Conservation (phyloP, 2,329 filamentous ascomycete species). For the Pyrenophora teres region DNA sequence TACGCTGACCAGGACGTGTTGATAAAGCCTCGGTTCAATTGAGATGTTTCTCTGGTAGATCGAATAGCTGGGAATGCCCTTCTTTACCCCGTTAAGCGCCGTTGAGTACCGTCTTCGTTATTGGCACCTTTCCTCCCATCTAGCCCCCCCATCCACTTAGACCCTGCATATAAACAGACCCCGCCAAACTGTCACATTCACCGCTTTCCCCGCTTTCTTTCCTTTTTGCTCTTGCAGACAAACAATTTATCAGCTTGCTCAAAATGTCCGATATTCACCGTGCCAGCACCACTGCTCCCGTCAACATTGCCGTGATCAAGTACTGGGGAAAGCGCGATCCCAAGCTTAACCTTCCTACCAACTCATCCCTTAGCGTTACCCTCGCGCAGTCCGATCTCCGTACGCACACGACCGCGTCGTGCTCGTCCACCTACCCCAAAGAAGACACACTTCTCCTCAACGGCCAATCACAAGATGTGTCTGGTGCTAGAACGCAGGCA, state of each 20-base stretch:
- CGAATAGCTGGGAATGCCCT: no score
- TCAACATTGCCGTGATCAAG: conserved; percentile 98
- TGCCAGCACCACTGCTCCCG: conserved; percentile 92
- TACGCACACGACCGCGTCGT: conserved; percentile 93
- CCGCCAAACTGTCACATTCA: conserved; percentile 22
- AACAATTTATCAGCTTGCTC: not conserved
- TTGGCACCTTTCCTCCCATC: no score
- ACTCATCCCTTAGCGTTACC: conserved; percentile 95
- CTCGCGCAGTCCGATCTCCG: conserved; percentile 92
- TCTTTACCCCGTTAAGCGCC: no score
- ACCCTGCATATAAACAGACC: conserved; percentile 42
- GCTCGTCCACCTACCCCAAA: conserved; percentile 71
- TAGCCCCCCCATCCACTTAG: conserved; percentile 14
- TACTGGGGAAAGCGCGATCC: conserved; percentile 98
- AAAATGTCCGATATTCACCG: conserved; percentile 70
- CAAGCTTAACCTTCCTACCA: conserved; percentile 94
- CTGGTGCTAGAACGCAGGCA: conserved; percentile 87
- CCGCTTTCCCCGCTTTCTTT: conserved; percentile 6
- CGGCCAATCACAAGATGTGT: conserved; percentile 78
- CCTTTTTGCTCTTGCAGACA: not conserved
- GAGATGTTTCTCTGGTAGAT: no score
- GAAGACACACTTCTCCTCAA: conserved; percentile 83
- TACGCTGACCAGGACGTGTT: conserved; percentile 7
- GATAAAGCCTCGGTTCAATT: not conserved
- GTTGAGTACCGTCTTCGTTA: no score